These are phyloP conservation scores for Barnettozyma populi DNA, from an alignment of 805 yeast genomes.

Conservation along the genomic window DNA sequence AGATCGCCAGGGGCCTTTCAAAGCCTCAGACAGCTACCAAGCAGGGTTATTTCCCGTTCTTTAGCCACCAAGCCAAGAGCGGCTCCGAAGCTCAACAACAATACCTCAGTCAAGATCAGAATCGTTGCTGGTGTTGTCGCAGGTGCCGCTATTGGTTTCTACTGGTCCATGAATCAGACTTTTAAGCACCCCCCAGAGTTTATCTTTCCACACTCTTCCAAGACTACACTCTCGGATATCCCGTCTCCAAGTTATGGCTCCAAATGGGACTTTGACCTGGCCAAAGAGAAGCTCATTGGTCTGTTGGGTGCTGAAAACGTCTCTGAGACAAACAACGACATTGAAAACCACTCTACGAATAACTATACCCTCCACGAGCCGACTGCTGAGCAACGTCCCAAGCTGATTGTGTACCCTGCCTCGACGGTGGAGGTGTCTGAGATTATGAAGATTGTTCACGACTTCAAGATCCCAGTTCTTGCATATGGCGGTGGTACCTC, in stretches of 20 bases:
- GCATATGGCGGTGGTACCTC: slow-evolving; percentile 62
- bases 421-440: slow-evolving; percentile 51
- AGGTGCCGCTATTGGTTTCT: slow-evolving; percentile 20
- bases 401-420: slow-evolving; percentile 44
- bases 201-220: slow-evolving; percentile 26
- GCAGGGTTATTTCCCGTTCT: neutral
- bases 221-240: slow-evolving; percentile 17
- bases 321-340: slow-evolving; percentile 24
- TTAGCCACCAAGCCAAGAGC: neutral
- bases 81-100: neutral
- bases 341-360: slow-evolving; percentile 40
- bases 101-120: slow-evolving; percentile 4
- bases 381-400: slow-evolving; percentile 40
- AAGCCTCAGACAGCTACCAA: neutral
- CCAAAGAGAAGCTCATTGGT: slow-evolving; percentile 13
- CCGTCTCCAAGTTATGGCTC: slow-evolving; percentile 25
- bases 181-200: slow-evolving; percentile 23
- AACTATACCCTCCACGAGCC: slow-evolving; percentile 49
- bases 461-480: slow-evolving; percentile 50
- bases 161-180: slow-evolving; percentile 23
- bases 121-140: slow-evolving; percentile 16
- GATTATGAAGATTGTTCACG: slow-evolving; percentile 47
- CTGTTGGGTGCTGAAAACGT: slow-evolving; percentile 29
- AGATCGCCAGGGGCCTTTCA: neutral
- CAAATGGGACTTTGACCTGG: slow-evolving; percentile 24